Conservation (phyloP, 2,329 filamentous ascomycete genomes). For the Trichoderma sp. region DNA sequence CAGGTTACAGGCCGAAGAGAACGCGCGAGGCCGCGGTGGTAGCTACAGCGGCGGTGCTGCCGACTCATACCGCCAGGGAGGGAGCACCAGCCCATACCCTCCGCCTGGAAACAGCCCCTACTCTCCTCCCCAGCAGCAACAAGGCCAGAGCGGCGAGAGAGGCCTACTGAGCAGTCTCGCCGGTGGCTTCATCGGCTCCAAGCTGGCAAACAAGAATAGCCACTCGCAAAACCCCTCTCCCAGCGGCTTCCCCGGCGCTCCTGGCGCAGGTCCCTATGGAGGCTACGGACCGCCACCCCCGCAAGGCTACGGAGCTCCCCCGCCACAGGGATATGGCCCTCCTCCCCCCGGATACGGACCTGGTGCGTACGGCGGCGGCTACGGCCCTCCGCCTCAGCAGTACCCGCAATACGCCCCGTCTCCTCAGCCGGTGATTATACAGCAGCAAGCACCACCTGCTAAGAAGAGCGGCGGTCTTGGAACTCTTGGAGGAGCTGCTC, state of each 20-base stretch:
- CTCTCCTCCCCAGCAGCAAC: constrained; percentile 32
- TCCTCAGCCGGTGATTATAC: neutral
- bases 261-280: constrained; percentile 40
- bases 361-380: constrained; percentile 11
- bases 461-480: constrained; percentile 46
- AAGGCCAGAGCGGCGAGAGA: constrained; percentile 43
- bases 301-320: constrained; percentile 34
- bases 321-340: constrained; percentile 36
- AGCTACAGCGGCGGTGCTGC: constrained; percentile 38
- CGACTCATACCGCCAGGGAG: constrained; percentile 38
- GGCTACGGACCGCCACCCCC: constrained; percentile 34
- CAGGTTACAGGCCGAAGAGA: constrained; percentile 81
- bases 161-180: constrained; percentile 59
- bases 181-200: constrained; percentile 37
- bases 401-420: constrained; percentile 36
- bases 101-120: constrained; percentile 33
- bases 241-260: constrained; percentile 32
- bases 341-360: constrained; percentile 30
- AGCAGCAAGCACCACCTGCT: constrained; percentile 43
- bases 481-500: constrained; percentile 68
- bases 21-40: constrained; percentile 57
- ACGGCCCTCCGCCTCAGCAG: constrained; percentile 30
- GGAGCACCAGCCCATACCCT: constrained; percentile 25
- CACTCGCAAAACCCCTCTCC: constrained; percentile 30
- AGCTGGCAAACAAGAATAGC: constrained; percentile 42